Base-by-base conservation (phyloP, 495 filamentous ascomycete species). In the Podospora pseudocomata region DNA sequence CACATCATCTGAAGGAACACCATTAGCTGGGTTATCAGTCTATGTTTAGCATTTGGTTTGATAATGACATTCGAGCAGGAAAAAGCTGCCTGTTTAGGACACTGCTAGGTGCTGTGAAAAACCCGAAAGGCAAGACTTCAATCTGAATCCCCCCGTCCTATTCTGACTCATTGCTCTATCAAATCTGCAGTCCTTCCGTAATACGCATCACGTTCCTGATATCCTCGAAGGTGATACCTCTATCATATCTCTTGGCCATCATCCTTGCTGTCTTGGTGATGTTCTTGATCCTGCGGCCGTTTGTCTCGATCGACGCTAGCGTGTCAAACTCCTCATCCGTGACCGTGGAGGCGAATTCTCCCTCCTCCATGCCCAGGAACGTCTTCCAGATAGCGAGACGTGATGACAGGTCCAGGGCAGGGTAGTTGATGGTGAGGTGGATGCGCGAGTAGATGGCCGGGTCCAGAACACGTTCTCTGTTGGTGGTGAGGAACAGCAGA, bases 361-460 rank as follows among this genome's bases (percentile, higher is more conserved):
- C 44, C 9, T 63, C 49, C 49, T 73, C 71, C 9, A 69, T 67
- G 2, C 54, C 60, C 60, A 75, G 56, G 39, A 71, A 72, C 18
- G 69, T 74, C 60, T 63, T 59, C 73, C 73, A 75, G 69, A 75
- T 75, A 11, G 27, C 39, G 20, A 67, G 27, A 1, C 73, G 65
- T 30, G 71, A 71, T n/a, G 55, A 59, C 28, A 49, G 19, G 61
- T 69, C 68, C 18, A 75, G 72, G 1, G 68, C 68, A 49, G 72
- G 70, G 62, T 72, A 75, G 68, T 75, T 72, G 61, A 75, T 68
- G n/a, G 73, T 73, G 19, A 86, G 74, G 64, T 86, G 82, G n/a
- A 86, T 80, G 27, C 84, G 80, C 0, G 77, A 81, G 55, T 80
- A 76, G 67, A 86, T 81, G 0, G 83, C 84, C 61, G 80, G 76